Evolutionary conservation across 73 alveolate genomes (phyloP), one percentile per base, ranked within the genome.

Genomic region (Uronychia setigera): DNA sequence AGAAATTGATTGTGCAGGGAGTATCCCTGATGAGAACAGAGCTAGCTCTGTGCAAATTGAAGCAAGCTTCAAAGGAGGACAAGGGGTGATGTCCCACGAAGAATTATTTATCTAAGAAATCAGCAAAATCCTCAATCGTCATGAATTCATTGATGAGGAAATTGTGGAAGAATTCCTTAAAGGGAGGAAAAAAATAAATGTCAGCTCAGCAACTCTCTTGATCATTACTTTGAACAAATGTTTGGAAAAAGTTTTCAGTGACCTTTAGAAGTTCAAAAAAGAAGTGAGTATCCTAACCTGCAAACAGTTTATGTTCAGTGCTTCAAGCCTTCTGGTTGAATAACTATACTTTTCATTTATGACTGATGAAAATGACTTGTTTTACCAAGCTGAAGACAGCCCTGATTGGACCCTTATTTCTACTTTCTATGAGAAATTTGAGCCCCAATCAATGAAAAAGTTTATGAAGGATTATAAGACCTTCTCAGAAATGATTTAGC

Each of bases 321-420:
- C 67, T 46, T 46, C 67, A 11, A 5, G 67, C n/a, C 5, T 46
- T 19, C 5, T 46, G 19, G 67, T 46, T 11, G 67, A 46, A 5
- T 46, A 46, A 46, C 77, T 86, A 0, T 86, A 26, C 34, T 60
- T 29, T n/a, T 74, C 92, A 86, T 86, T 83, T 13, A 0, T 1
- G 87, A 77, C 26, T 76, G 75, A 5, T n/a, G 27, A 31, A 1
- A 83, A 79, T 29, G 83, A 86, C 32, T 28, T 86, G 30, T 86
- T 86, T 60, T 86, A 79, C 74, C 31, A 32, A 32, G 19, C 32
- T 0, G 59, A 57, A n/a, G 82, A 86, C 32, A 33, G 58, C 32
- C 60, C 29, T 1, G 80, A 79, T 27, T 86, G 92, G 92, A 31
- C 67, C n/a, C 5, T 46, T 19, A 46, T 46, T 19, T 11, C 5